Evolutionary conservation across 2,329 filamentous ascomycete genomes (phyloP).

Genomic region (Aureobasidium zeae): DNA sequence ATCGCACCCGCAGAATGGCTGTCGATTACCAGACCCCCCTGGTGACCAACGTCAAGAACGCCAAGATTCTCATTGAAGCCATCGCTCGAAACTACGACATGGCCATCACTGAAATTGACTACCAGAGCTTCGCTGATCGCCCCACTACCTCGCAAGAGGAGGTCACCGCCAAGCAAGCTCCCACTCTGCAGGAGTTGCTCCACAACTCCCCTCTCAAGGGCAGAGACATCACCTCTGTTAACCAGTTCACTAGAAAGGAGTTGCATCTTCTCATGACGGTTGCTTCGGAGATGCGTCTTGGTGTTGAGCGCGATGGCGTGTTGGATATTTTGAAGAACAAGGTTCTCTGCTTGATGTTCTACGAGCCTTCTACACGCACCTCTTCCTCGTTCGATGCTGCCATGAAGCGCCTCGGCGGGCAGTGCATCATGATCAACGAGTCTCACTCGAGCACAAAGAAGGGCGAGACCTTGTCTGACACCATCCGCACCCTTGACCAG

Average conservation of each 20-base stretch:
- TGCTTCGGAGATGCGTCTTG: slow-evolving; percentile 93
- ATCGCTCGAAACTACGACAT: slow-evolving; percentile 83
- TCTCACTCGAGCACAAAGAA: slow-evolving; percentile 83
- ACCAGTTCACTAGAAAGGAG: slow-evolving; percentile 78
- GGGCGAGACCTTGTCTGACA: slow-evolving; percentile 89
- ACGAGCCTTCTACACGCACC: slow-evolving; percentile 91
- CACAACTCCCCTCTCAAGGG: slow-evolving; percentile 79
- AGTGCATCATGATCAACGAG: slow-evolving; percentile 73
- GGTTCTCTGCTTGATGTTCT: slow-evolving; percentile 89
- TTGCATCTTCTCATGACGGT: slow-evolving; percentile 92
- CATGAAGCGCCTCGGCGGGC: slow-evolving; percentile 93
- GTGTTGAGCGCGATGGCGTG: slow-evolving; percentile 84
- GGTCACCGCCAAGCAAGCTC: slow-evolving; percentile 38
- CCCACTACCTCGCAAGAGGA: slow-evolving; percentile 25
- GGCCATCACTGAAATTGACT: slow-evolving; percentile 74
- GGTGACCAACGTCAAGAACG: slow-evolving; percentile 98
- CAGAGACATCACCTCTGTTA: slow-evolving; percentile 83
- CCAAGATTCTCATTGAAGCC: slow-evolving; percentile 92
- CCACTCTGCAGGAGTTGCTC: slow-evolving; percentile 60
- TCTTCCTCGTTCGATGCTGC: slow-evolving; percentile 94
- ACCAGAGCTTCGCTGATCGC: slow-evolving; percentile 62
- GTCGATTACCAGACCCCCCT: slow-evolving; percentile 96
- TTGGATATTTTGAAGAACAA: slow-evolving; percentile 78
- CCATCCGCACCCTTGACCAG: slow-evolving; percentile 83
- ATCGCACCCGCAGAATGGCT: slow-evolving; percentile 92